Conservation (phyloP, 371 early-diverging fungal species). For the Syncephalastrum racemosum region DNA sequence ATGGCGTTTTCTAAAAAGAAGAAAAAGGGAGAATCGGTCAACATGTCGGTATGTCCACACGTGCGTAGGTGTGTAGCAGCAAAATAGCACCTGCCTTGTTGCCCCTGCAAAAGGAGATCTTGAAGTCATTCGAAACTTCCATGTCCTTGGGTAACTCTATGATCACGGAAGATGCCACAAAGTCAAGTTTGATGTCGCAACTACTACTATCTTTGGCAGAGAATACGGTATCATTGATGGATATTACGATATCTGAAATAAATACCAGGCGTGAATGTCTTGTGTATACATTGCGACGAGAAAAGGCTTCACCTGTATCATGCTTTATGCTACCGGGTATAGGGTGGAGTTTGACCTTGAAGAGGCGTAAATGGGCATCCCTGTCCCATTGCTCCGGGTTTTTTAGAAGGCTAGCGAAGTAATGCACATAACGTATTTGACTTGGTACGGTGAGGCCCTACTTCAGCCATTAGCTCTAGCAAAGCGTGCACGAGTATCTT, state of each 20-base stretch:
- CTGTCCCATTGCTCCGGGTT: slow-evolving; percentile 1
- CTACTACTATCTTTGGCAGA: too few species aligned
- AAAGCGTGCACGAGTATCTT: neutral
- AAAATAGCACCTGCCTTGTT: slow-evolving; percentile 1
- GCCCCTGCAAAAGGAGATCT: neutral
- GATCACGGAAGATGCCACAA: too few species aligned
- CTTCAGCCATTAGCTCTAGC: neutral
- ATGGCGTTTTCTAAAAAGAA: slow-evolving; percentile 17
- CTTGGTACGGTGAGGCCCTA: slow-evolving; percentile 72
- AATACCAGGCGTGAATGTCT: too few species aligned
- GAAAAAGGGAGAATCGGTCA: slow-evolving; percentile 1
- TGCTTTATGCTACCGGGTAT: slow-evolving; percentile 12
- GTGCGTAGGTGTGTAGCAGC: neutral
- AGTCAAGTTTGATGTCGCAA: too few species aligned
- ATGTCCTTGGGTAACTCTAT: too few species aligned
- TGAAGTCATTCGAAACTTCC: too few species aligned
- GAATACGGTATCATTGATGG: too few species aligned
- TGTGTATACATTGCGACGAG: too few species aligned
- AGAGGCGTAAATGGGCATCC: slow-evolving; percentile 12
- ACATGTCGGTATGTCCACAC: neutral
- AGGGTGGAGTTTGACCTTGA: slow-evolving; percentile 22
- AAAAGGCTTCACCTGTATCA: too few species aligned
- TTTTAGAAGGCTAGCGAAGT: slow-evolving; percentile 51
- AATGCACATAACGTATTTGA: slow-evolving; percentile 62
- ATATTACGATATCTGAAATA: too few species aligned